A percentile compares a stretch with the other conserved stretches of the same genome.
These are phyloP conservation scores for Rhizopogon salebrosus DNA, from an alignment of 768 basidiomycete genomes.

Conservation along the genomic window DNA sequence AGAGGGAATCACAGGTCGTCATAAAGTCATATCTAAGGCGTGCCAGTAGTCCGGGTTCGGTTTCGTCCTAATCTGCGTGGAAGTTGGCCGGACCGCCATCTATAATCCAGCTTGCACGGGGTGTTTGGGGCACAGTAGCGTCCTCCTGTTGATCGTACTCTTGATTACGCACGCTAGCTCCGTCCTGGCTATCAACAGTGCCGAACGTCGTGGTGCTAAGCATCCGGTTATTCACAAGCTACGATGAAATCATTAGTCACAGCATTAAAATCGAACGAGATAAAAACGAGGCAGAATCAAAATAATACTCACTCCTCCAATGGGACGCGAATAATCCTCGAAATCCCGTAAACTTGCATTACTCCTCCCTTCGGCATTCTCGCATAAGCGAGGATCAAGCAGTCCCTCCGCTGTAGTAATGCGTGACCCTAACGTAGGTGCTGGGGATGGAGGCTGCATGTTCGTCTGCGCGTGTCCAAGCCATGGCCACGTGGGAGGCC, in stretches of 20 bases:
- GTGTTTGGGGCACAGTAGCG: background rate
- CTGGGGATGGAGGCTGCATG: slow-evolving; percentile 10
- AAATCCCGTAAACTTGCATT: slow-evolving; percentile 25
- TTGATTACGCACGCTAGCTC: slow-evolving; percentile 1
- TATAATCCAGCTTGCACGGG: slow-evolving; percentile 9
- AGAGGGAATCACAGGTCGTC: background rate
- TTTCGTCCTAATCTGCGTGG: background rate
- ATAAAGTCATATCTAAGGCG: background rate
- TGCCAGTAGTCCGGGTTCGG: background rate
- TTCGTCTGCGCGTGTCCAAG: background rate
- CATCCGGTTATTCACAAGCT: slow-evolving; percentile 26
- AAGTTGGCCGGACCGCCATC: background rate
- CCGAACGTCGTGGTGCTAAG: slow-evolving; percentile 28
- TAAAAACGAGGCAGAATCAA: background rate
- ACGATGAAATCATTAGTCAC: background rate
- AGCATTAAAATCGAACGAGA: background rate
- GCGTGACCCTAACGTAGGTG: slow-evolving; percentile 20
- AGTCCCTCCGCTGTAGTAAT: slow-evolving; percentile 18
- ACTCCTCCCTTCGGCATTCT: slow-evolving; percentile 15
- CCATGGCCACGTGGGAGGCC: slow-evolving; percentile 2
- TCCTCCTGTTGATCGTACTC: slow-evolving; percentile 2
- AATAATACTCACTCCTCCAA: slow-evolving; percentile 21
- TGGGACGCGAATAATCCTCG: slow-evolving; percentile 29
- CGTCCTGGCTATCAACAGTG: slow-evolving; percentile 21
- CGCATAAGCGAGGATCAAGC: slow-evolving; percentile 23